Conservation (phyloP, 148 eudicot genomes). For the Rheum nobile region DNA sequence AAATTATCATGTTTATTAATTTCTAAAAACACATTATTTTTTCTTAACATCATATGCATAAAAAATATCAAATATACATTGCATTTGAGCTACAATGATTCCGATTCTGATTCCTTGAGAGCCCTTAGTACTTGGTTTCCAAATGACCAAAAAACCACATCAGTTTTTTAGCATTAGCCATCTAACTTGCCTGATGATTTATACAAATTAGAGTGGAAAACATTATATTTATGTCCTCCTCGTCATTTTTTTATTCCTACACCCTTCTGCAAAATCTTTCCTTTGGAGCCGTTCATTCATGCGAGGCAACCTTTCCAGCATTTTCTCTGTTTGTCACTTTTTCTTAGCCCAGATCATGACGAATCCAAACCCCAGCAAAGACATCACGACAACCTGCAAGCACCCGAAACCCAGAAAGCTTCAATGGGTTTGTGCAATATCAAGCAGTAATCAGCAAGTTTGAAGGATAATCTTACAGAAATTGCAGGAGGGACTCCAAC, state of each 20-base stretch:
- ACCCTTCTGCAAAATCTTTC: neutral
- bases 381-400: constrained; percentile 8
- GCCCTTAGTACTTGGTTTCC: neutral
- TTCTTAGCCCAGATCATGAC: constrained; percentile 12
- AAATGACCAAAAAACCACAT: neutral
- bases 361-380: constrained; percentile 5
- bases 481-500: constrained; percentile 90
- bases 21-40: too few species aligned
- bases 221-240: neutral
- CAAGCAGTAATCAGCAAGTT: neutral
- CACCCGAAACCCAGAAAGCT: neutral
- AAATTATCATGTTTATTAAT: too few species aligned
- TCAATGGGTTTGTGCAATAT: neutral
- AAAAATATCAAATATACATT: too few species aligned
- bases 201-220: neutral
- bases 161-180: neutral
- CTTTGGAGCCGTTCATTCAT: neutral
- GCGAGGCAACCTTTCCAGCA: neutral
- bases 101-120: too few species aligned
- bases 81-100: too few species aligned
- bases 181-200: neutral
- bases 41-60: too few species aligned
- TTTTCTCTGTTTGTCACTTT: neutral
- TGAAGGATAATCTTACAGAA: constrained; percentile 44
- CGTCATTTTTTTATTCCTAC: neutral